Conservation (phyloP, 139 green algal genomes). For the Micractinium sp. region DNA sequence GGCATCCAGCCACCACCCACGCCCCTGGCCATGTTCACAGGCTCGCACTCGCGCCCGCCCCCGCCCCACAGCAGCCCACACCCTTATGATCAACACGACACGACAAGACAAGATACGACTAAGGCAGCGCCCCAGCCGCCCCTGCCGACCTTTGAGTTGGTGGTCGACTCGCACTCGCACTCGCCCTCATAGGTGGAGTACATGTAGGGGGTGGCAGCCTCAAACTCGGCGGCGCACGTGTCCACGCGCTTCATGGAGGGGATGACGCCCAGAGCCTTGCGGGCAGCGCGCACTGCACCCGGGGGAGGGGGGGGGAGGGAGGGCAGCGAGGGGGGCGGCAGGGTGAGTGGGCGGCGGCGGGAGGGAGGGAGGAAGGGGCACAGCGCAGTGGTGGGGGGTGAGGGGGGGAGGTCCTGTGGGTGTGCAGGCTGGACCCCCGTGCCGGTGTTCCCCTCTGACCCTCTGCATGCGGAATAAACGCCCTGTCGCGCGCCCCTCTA, state of each 20-base stretch:
- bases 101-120: too few species aligned
- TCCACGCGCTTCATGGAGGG: slow-evolving; percentile 97
- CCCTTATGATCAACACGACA: too few species aligned
- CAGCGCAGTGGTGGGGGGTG: neutral
- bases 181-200: slow-evolving; percentile 92
- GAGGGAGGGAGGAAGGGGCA: neutral
- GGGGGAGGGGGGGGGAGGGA: neutral
- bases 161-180: slow-evolving; percentile 82
- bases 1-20: too few species aligned
- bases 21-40: too few species aligned
- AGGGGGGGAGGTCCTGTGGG: too few species aligned
- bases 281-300: slow-evolving; percentile 64
- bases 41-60: too few species aligned
- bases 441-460: too few species aligned
- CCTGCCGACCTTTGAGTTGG: slow-evolving; percentile 63
- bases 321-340: neutral
- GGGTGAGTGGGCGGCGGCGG: neutral
- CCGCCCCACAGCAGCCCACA: too few species aligned
- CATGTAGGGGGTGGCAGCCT: slow-evolving; percentile 98
- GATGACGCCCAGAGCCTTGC: slow-evolving; percentile 78
- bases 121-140: neutral
- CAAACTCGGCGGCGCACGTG: slow-evolving; percentile 99
- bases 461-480: neutral
- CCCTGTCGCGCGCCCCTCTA: neutral
- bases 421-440: too few species aligned